Conservation (phyloP, 2,329 filamentous ascomycete species). For the Beauveria asiatica region DNA sequence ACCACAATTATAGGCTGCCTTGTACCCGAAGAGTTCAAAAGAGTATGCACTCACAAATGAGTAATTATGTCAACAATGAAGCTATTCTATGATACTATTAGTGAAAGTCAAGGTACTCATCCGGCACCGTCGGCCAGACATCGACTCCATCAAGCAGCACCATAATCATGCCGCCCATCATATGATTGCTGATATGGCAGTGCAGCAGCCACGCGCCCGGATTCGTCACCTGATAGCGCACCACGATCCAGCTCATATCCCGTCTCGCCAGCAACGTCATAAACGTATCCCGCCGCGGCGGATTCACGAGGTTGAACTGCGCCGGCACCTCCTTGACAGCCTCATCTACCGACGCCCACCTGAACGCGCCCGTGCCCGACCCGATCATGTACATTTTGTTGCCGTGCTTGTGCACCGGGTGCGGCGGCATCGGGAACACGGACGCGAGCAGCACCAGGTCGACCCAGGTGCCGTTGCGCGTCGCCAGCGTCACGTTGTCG, state of each 20-base stretch:
- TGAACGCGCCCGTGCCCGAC: slow-evolving; percentile 39
- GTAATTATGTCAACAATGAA: background rate
- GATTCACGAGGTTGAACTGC: slow-evolving; percentile 48
- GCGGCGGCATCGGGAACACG: slow-evolving; percentile 37
- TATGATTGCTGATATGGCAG: slow-evolving; percentile 42
- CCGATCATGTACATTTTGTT: slow-evolving; percentile 53
- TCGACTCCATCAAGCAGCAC: slow-evolving; percentile 41
- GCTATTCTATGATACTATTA: background rate
- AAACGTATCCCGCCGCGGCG: slow-evolving; percentile 41
- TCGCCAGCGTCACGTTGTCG: slow-evolving; percentile 41
- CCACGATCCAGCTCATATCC: slow-evolving; percentile 33
- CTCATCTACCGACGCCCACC: slow-evolving; percentile 44
- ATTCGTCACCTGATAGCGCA: slow-evolving; percentile 45
- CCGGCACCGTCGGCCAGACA: slow-evolving; percentile 32
- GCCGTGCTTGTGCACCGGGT: slow-evolving; percentile 57
- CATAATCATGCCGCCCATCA: slow-evolving; percentile 46
- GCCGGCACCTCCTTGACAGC: slow-evolving; percentile 37
- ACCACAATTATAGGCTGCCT: no score
- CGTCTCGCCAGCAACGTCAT: slow-evolving; percentile 16
- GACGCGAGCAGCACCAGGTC: slow-evolving; percentile 44
- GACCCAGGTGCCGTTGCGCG: slow-evolving; percentile 41
- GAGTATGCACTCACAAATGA: background rate
- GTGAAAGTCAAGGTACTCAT: slow-evolving; percentile 23
- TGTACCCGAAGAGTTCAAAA: background rate
- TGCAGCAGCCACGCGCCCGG: slow-evolving; percentile 42